Evolutionary conservation across 495 filamentous ascomycete species (phyloP), one percentile per base, ranked within the genome.

Genomic region (Letharia columbiana): DNA sequence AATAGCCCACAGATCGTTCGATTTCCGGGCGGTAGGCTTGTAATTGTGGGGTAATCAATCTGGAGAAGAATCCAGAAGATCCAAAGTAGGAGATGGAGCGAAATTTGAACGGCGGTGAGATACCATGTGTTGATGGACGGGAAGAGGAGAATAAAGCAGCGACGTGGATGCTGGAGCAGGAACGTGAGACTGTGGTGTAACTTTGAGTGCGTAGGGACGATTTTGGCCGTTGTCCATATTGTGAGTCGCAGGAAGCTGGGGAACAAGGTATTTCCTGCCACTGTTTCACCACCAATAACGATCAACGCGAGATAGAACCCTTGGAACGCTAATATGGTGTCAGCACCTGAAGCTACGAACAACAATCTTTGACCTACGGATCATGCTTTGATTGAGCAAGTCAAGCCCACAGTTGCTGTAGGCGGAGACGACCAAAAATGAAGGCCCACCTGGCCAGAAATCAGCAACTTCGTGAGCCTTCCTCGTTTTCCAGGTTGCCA

Each of bases 121-220:
- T 62, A 62, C 60, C 60, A 62, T 37, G 60, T 62, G 40, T 62
- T 62, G 28, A 44, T 62, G 15, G 60, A 44, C 8, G 60, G 44
- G 40, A 59, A 37, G 31, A 59, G 56, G 10, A 39, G 56, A n/a
- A 39, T 59, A n/a, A 59, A 59, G 56, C 56, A 59, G 33, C 56
- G 31, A 13, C 56, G 56, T 0, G 56, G 56, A 59, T 59, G 56
- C 4, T 59, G 28, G 9, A 59, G 56, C 20, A 59, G 20, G 33
- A 59, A 59, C 4, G 31, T 10, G 17, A 59, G 56, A 39, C 56
- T 59, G 56, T 59, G 56, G 33, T 59, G 33, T 20, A 59, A 39
- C 33, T 23, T 59, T 8, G 56, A 59, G 23, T 18, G 31, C 39
- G 31, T 11, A 40, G 56, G 56, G 20, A 59, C 33, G 13, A 59